Evolutionary conservation across 805 yeast species (phyloP).

Genomic region (Candida ipomoeae): DNA sequence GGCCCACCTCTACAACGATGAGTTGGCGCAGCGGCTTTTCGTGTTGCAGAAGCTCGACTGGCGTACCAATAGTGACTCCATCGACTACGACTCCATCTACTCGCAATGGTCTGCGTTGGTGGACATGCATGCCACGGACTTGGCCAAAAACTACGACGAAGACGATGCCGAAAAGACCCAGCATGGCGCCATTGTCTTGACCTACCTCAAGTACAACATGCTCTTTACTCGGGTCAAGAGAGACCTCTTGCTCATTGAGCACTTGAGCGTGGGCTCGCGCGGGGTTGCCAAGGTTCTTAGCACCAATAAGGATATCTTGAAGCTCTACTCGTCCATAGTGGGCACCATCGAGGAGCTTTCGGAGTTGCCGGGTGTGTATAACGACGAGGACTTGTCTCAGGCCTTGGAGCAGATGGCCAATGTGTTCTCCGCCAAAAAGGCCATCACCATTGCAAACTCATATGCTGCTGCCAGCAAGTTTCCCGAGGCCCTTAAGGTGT

Average conservation of each 20-base stretch:
- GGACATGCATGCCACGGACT: conserved; percentile 53
- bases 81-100: conserved; percentile 54
- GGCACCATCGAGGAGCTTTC: conserved; percentile 54
- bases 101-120: conserved; percentile 68
- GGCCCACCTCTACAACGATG: conserved; percentile 66
- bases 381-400: conserved; percentile 63
- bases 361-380: conserved; percentile 90
- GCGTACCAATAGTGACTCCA: conserved; percentile 29
- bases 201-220: conserved; percentile 69
- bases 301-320: conserved; percentile 38
- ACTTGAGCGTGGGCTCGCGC: conserved; percentile 19
- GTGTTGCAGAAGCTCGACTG: conserved; percentile 29
- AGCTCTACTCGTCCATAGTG: conserved; percentile 49
- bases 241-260: conserved; percentile 50
- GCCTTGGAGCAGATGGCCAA: conserved; percentile 49
- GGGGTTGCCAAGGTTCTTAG: conserved; percentile 2
- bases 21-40: conserved; percentile 59
- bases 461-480: conserved; percentile 39
- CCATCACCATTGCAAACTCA: conserved; percentile 42
- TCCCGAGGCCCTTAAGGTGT: conserved; percentile 47
- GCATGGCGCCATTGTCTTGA: conserved; percentile 66
- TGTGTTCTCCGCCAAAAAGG: conserved; percentile 45
- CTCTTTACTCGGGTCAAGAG: conserved; percentile 67
- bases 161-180: conserved; percentile 59
- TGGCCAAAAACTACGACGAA: conserved; percentile 45